A percentile compares a stretch with the other conserved stretches of the same genome.
Evolutionary conservation across 1,284 basidiomycete species (phyloP).

Genomic region (Ganoderma boninense): DNA sequence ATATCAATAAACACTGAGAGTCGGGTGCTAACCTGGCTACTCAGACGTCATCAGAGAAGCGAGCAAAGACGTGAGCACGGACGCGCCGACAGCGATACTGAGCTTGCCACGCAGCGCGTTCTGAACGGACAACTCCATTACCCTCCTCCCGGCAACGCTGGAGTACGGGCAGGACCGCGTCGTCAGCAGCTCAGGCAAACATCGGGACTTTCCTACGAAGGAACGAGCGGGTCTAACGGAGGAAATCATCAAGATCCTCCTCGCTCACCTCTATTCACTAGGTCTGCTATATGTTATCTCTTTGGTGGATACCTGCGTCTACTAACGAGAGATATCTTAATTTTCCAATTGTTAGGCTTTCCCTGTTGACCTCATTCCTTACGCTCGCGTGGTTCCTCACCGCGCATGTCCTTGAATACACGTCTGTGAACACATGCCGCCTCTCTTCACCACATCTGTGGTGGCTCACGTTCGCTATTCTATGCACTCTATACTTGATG

Average conservation of each 20-base stretch:
- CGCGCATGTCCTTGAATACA: slow-evolving; percentile 80
- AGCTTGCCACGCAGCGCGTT: slow-evolving; percentile 24
- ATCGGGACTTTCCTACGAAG: slow-evolving; percentile 24
- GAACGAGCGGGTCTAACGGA: slow-evolving; percentile 10
- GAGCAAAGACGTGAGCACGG: background rate
- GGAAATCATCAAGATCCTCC: slow-evolving; percentile 19
- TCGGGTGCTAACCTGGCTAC: background rate
- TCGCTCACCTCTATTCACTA: slow-evolving; percentile 34
- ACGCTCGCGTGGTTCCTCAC: slow-evolving; percentile 83
- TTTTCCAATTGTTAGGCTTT: slow-evolving; percentile 50
- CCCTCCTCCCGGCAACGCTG: background rate
- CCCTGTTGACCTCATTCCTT: slow-evolving; percentile 69
- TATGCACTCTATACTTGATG: slow-evolving; percentile 82
- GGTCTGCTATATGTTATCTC: slow-evolving; percentile 44
- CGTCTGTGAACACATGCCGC: slow-evolving; percentile 75
- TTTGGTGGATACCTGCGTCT: background rate
- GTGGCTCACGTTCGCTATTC: slow-evolving; percentile 82
- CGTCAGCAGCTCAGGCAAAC: slow-evolving; percentile 8
- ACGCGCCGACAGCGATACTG: slow-evolving; percentile 18
- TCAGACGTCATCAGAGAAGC: background rate
- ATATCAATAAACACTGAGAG: too few relatives aligned
- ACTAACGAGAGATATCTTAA: background rate
- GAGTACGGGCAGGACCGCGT: background rate
- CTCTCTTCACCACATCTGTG: slow-evolving; percentile 77
- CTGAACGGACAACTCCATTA: slow-evolving; percentile 23